A percentile compares a stretch with the other conserved stretches of the same genome.
phyloP scores from a whole-genome alignment of 2,329 filamentous ascomycete genomes.

The Aspergillus awamori region DNA sequence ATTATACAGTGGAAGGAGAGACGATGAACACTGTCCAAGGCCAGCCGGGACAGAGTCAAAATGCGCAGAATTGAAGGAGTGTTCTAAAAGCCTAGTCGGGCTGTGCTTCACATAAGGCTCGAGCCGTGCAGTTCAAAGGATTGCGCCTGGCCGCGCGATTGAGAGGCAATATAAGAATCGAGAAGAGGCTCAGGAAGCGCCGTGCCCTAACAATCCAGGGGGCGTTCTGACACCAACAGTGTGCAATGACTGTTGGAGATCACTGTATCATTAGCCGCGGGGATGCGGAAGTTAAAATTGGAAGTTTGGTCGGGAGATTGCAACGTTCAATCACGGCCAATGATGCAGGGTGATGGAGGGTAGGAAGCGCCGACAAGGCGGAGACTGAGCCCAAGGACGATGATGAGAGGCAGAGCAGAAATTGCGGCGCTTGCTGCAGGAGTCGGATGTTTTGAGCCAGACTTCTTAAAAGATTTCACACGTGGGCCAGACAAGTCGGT shows the following conservation, averaged over 20 bases:
- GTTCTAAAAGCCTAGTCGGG: constrained; percentile 1
- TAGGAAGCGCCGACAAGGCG: constrained; percentile 27
- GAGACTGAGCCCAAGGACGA: constrained; percentile 16
- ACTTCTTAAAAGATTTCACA: constrained; percentile 18
- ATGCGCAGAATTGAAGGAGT: constrained; percentile 7
- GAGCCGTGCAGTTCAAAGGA: constrained; percentile 7
- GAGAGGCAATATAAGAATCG: constrained; percentile 19
- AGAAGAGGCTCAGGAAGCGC: constrained; percentile 10
- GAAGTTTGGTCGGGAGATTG: constrained; percentile 14
- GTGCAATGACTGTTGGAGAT: constrained; percentile 16
- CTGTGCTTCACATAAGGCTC: constrained; percentile 2
- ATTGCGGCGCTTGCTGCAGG: constrained; percentile 25
- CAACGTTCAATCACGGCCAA: constrained; percentile 20
- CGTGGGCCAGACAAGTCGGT: constrained; percentile 15
- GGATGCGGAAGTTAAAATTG: constrained; percentile 22
- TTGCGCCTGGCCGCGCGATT: constrained; percentile 6
- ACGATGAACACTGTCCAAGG: constrained; percentile 17
- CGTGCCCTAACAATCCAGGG: constrained; percentile 18
- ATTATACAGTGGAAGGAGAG: constrained; percentile 10
- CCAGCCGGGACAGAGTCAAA: constrained; percentile 23
- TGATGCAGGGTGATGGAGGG: constrained; percentile 13
- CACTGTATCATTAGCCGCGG: constrained; percentile 28
- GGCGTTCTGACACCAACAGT: constrained; percentile 16
- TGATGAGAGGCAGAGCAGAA: constrained; percentile 15
- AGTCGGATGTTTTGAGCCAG: constrained; percentile 16